A percentile compares a stretch with the other conserved stretches of the same genome.
Evolutionary conservation across 2,329 filamentous ascomycete species (phyloP).

Genomic region (Paraphoma chrysanthemicola): DNA sequence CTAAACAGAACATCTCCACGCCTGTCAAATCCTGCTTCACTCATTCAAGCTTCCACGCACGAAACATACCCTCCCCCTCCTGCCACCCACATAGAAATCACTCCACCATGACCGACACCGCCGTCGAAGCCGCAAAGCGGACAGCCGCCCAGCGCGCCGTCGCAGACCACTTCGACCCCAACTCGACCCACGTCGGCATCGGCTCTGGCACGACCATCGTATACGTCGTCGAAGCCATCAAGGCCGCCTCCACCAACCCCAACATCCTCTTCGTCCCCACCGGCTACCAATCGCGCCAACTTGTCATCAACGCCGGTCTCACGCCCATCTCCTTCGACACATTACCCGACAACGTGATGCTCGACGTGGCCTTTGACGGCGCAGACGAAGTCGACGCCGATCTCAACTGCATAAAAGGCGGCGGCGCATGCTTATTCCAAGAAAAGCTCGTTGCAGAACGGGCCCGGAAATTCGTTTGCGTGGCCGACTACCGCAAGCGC

Average conservation of each 20-base stretch:
- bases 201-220: constrained; percentile 83
- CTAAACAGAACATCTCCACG: not conserved
- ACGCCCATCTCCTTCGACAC: constrained; percentile 79
- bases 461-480: constrained; percentile 84
- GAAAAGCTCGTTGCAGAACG: constrained; percentile 93
- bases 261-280: constrained; percentile 88
- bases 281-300: constrained; percentile 85
- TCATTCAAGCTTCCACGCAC: not conserved
- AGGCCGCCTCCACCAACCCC: constrained; percentile 45
- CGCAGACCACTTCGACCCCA: constrained; percentile 69
- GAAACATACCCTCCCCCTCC: constrained; percentile 14
- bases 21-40: constrained; percentile 9
- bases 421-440: constrained; percentile 96
- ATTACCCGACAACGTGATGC: constrained; percentile 66
- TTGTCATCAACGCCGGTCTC: constrained; percentile 81
- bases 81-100: constrained; percentile 2
- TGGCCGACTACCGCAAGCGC: constrained; percentile 91
- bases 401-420: constrained; percentile 96
- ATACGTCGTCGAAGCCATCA: constrained; percentile 84
- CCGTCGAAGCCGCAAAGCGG: constrained; percentile 75
- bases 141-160: constrained; percentile 78
- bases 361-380: constrained; percentile 95
- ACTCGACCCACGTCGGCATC: constrained; percentile 74
- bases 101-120: constrained; percentile 40
- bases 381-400: constrained; percentile 96